phyloP scores from a whole-genome alignment of 768 basidiomycete genomes.

The Tulasnella sp. region DNA sequence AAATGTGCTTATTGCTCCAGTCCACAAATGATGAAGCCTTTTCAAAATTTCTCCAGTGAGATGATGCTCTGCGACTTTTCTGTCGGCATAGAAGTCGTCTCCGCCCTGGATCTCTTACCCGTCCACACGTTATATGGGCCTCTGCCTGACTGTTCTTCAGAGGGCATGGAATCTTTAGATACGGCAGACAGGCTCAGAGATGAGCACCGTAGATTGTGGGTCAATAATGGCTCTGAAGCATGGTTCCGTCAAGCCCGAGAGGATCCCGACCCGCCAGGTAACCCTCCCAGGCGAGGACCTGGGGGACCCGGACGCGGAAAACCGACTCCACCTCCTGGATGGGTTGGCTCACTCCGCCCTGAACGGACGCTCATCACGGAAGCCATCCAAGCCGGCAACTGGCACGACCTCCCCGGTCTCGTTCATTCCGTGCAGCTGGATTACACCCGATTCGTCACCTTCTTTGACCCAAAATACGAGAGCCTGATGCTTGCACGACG shows the following conservation, averaged over 20 bases:
- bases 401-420: background rate
- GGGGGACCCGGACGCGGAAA: background rate
- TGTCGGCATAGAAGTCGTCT: background rate
- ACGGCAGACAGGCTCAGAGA: no score
- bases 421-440: background rate
- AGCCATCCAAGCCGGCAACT: slow-evolving; percentile 4
- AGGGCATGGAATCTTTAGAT: no score
- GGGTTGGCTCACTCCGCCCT: slow-evolving; percentile 4
- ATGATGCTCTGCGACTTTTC: slow-evolving; percentile 12
- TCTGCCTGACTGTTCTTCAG: no score
- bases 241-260: no score
- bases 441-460: slow-evolving; percentile 8
- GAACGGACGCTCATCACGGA: background rate
- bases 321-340: background rate
- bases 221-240: no score
- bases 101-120: slow-evolving; percentile 6
- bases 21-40: background rate
- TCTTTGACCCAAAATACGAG: slow-evolving; percentile 7
- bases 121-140: background rate
- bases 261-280: background rate
- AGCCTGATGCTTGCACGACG: background rate
- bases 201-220: no score
- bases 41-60: background rate
- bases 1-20: no score
- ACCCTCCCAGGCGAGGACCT: background rate